phyloP scores from a whole-genome alignment of 345 rosid genomes.

The Hypericum androsaemum region DNA sequence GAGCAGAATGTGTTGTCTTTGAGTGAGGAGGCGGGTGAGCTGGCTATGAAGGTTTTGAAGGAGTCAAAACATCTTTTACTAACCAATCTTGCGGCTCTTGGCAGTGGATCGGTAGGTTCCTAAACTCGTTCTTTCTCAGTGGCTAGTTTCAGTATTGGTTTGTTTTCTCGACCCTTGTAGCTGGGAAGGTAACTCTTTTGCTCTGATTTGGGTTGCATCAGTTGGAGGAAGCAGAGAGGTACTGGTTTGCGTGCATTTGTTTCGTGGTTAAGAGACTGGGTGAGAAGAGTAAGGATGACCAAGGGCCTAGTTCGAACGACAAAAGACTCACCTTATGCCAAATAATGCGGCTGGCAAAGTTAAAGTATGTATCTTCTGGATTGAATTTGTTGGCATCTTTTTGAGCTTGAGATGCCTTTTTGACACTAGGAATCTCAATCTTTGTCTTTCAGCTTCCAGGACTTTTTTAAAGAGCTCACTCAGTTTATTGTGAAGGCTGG shows the following conservation, averaged over 20 bases:
- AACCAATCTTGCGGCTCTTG: too few species aligned
- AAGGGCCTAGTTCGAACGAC: constrained; percentile 24
- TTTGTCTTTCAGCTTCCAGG: constrained; percentile 48
- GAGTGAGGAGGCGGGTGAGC: too few species aligned
- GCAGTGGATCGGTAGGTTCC: too few species aligned
- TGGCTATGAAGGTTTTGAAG: too few species aligned
- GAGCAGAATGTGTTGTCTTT: too few species aligned
- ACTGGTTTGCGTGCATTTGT: constrained; percentile 72
- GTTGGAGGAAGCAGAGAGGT: constrained; percentile 83
- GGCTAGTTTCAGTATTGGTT: background rate
- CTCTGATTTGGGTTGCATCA: constrained; percentile 12
- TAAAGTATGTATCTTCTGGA: constrained; percentile 45
- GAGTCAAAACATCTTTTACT: too few species aligned
- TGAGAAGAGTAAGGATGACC: constrained; percentile 31
- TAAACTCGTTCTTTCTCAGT: too few species aligned
- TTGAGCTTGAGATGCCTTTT: constrained; percentile 3
- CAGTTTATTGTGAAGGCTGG: constrained; percentile 81
- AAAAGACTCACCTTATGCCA: constrained; percentile 51
- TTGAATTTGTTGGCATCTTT: background rate
- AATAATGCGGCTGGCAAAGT: constrained; percentile 58
- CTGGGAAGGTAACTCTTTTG: constrained; percentile 6
- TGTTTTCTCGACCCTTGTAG: background rate
- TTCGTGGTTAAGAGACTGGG: constrained; percentile 54
- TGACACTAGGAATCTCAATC: background rate
- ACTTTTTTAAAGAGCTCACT: constrained; percentile 83